Evolutionary conservation across 2,329 filamentous ascomycete genomes (phyloP), one percentile per base, ranked within the genome.

Genomic region (Alternaria sp.): DNA sequence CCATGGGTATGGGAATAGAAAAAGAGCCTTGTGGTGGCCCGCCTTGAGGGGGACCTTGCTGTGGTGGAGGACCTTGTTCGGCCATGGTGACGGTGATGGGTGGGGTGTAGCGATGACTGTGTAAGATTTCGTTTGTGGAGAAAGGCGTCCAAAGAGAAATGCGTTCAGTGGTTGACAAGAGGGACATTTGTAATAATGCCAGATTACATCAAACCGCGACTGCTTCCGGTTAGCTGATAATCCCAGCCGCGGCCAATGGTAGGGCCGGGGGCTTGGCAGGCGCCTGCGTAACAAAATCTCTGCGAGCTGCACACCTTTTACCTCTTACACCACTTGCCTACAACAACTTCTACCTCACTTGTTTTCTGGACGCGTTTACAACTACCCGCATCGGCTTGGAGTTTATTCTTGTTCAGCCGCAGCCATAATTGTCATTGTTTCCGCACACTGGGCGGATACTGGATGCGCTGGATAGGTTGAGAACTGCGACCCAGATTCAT

Each of bases 1-100:
- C 69, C 39, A 66, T 60, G 21, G 71, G 71, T 44, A 69, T 69
- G 51, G 63, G 63, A 34, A 67, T 67, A 24, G 60, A 54, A 33
- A 65, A 52, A 1, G 58, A 53, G 54, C 66, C 63, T 60, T 66
- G 69, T 13, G 70, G 65, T 45, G 66, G 60, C 46, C 56, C 53
- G 37, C 51, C 60, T 41, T 60, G 51, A 24, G 55, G 41, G 14
- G 52, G 55, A 37, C 50, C 61, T 46, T 55, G 46, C 24, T 60
- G 58, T 13, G 61, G 62, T 51, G 59, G 56, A 56, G 62, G 62
- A 52, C 58, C 65, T 56, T 66, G 62, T 49, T 53, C 61, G 54
- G 63, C 68, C 67, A 71, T 72, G 53, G 36, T 65, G 45, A 44
- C 52, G 37, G 46, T 21, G 44, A 33, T 37, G 39, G 26, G 23